These are phyloP conservation scores for Cicer pinnatifidum DNA, from an alignment of 306 rosid genomes.

Conservation along the genomic window DNA sequence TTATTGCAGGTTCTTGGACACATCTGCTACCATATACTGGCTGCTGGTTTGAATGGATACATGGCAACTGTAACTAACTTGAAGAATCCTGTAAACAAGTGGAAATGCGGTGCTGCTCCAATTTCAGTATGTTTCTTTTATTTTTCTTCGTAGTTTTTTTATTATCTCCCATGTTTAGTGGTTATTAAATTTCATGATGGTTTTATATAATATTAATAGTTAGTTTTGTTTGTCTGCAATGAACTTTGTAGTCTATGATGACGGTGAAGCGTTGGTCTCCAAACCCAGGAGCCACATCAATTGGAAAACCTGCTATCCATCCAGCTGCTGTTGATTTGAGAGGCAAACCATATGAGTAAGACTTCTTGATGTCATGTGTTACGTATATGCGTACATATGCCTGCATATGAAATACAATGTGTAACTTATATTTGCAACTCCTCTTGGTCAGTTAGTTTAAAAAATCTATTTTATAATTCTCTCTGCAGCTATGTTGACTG, in stretches of 20 bases:
- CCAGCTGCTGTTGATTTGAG: constrained; percentile 94
- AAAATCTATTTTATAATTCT: too few species aligned
- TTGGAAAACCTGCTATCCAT: constrained; percentile 96
- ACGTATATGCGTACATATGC: not conserved
- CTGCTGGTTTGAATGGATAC: constrained; percentile 67
- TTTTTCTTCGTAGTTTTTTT: constrained; percentile 12
- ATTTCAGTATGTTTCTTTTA: constrained; percentile 58
- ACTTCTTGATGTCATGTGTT: constrained; percentile 1
- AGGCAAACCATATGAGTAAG: constrained; percentile 98
- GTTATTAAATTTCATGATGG: constrained; percentile 5
- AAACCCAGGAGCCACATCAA: constrained; percentile 71
- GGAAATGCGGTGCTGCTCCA: constrained; percentile 97
- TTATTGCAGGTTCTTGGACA: constrained; percentile 87
- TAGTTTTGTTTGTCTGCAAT: constrained; percentile 32
- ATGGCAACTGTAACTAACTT: constrained; percentile 91
- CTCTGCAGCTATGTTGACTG: too few species aligned
- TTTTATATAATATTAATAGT: constrained; percentile 30
- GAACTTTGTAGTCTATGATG: constrained; percentile 80
- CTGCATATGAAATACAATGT: not conserved
- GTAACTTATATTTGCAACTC: constrained; percentile 8
- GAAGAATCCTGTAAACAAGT: constrained; percentile 82
- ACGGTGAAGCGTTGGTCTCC: constrained; percentile 93
- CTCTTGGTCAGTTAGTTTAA: too few species aligned
- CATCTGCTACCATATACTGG: constrained; percentile 88
- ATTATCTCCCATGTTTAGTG: constrained; percentile 1